These are phyloP conservation scores for Calonectria crousiana DNA, from an alignment of 2,329 filamentous ascomycete genomes.

Conservation along the genomic window DNA sequence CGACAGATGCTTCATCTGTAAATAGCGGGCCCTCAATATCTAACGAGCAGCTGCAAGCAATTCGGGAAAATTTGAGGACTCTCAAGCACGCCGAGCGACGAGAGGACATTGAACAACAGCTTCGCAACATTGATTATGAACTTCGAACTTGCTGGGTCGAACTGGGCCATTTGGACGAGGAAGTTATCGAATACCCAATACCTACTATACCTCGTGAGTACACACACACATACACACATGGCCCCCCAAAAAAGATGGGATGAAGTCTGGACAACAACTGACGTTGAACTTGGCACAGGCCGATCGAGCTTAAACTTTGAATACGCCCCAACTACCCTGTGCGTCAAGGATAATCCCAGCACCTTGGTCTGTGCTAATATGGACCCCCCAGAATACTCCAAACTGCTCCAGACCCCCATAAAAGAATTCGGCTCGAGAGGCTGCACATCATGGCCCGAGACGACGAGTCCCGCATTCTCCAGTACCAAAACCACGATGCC, in stretches of 20 bases:
- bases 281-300: neutral
- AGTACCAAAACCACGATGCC: conserved; percentile 23
- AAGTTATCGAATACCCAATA: neutral
- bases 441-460: conserved; percentile 29
- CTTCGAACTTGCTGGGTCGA: neutral
- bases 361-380: neutral
- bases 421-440: conserved; percentile 1
- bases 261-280: neutral
- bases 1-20: neutral
- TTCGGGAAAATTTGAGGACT: neutral
- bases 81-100: neutral
- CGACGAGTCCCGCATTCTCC: conserved; percentile 23
- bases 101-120: neutral
- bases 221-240: neutral
- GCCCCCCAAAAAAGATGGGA: neutral
- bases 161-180: neutral
- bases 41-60: neutral
- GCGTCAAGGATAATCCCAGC: neutral
- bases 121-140: neutral
- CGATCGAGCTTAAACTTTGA: neutral
- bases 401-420: neutral
- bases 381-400: neutral
- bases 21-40: neutral
- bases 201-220: neutral
- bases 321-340: conserved; percentile 6